Evolutionary conservation across 257 asterid genomes (phyloP).

Genomic region (Craterostigma plantagineum): DNA sequence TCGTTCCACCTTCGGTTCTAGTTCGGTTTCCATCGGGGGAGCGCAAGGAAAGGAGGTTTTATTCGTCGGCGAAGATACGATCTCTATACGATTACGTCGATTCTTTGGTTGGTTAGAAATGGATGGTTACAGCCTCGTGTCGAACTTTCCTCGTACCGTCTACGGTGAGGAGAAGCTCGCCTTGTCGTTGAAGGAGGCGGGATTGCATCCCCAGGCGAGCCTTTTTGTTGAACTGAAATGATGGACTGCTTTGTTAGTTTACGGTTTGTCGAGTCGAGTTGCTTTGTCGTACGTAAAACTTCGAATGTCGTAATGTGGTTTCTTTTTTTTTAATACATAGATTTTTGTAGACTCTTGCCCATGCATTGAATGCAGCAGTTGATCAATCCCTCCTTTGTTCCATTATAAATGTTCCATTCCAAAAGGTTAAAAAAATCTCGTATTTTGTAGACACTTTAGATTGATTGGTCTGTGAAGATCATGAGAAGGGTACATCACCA

Average conservation of each 20-base stretch:
- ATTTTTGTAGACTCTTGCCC: no score
- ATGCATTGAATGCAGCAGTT: no score
- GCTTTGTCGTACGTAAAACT: no score
- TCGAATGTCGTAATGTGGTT: no score
- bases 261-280: no score
- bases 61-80: constrained; percentile 35
- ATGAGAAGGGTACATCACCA: no score
- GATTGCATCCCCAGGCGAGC: constrained; percentile 96
- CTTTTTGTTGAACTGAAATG: constrained; percentile 63
- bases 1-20: constrained; percentile 32
- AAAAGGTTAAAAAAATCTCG: no score
- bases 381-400: no score
- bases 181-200: constrained; percentile 57
- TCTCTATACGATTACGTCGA: constrained; percentile 78
- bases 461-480: no score
- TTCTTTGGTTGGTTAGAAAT: constrained; percentile 59
- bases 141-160: constrained; percentile 83
- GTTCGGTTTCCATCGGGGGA: constrained; percentile 89
- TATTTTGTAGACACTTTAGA: no score
- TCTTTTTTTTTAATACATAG: no score
- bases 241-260: constrained; percentile 11
- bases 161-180: constrained; percentile 52
- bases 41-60: constrained; percentile 81
- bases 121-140: constrained; percentile 43
- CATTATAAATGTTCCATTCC: no score